Evolutionary conservation across 306 rosid genomes (phyloP), one percentile per base, ranked within the genome.

Genomic region (Quercus suber): DNA sequence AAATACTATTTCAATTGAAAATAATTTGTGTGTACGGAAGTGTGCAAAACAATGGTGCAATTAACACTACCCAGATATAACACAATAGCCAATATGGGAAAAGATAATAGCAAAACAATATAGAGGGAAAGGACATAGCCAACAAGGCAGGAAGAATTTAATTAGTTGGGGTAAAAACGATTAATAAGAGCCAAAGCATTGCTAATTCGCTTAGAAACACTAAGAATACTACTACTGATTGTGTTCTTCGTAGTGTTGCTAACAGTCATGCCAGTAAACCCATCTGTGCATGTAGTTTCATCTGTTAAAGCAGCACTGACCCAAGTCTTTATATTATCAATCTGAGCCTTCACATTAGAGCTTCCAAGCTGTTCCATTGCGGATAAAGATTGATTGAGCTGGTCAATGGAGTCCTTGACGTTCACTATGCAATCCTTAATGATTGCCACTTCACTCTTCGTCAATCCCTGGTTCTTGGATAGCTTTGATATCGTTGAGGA

Each of bases 341-440:
- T 57, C 63, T 65, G 79, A 15, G 57, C 14, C 6, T 76, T 60
- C 15, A 33, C 70, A 7, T 80, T 56, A 3, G 74, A 14, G 13
- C 28, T 59, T n/a, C 43, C 59, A 13, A 87, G 35, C 7, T 31
- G n/a, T 0, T 41, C 25, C 72, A 88, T 52, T 13, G 74, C 70
- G 5, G 20, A 8, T 5, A 31, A 0, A 0, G 87, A 82, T 49
- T 77, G 37, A 1, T 35, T 67, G 27, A 88, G 79, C 49, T 78
- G 81, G 57, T 76, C 73, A 1, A 73, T 27, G 6, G 84, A 60
- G 71, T 80, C 81, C 6, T 43, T 43, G 76, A 79, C 56, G 18
- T 57, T 80, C 7, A 56, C 76, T 2, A 75, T 5, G 28, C 98
- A 94, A 27, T 92, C 98, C 30, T 70, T 14, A 0, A 90, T 35